Conservation (phyloP, 2,329 filamentous ascomycete genomes). For the Trichoderma atrobrunneum region DNA sequence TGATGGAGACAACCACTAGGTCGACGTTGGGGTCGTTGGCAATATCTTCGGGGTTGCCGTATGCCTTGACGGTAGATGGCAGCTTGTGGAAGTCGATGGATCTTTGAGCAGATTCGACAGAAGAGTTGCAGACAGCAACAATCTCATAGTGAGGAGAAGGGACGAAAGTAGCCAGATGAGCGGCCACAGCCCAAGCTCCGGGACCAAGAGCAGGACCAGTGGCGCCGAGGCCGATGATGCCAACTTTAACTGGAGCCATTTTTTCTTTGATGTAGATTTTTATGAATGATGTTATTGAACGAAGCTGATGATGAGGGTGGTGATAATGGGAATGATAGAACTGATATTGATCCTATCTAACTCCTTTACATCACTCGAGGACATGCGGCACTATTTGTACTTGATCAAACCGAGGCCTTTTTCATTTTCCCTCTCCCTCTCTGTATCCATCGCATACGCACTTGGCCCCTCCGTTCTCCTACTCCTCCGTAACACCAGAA, state of each 20-base stretch:
- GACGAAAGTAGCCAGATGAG: conserved; percentile 48
- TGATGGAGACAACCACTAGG: conserved; percentile 49
- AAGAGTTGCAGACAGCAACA: conserved; percentile 49
- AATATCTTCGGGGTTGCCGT: conserved; percentile 44
- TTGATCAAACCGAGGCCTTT: no score
- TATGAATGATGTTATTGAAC: not conserved
- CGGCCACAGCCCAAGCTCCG: conserved; percentile 48
- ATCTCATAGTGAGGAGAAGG: conserved; percentile 41
- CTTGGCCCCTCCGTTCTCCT: not conserved
- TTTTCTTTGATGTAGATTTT: not conserved
- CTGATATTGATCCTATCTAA: not conserved
- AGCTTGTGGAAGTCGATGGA: conserved; percentile 44
- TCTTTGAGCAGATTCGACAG: conserved; percentile 38
- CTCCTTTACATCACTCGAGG: not conserved
- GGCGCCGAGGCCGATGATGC: conserved; percentile 24
- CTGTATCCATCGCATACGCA: not conserved
- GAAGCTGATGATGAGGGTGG: not conserved
- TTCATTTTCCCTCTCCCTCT: not conserved
- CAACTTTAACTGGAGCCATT: conserved; percentile 25
- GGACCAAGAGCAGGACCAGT: not conserved
- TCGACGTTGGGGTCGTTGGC: conserved; percentile 48
- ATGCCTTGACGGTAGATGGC: conserved; percentile 38
- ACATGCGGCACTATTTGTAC: not conserved
- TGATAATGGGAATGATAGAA: not conserved
- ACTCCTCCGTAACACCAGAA: not conserved